These are phyloP conservation scores for Calycina herbarum DNA, from an alignment of 2,329 filamentous ascomycete species.

Conservation along the genomic window DNA sequence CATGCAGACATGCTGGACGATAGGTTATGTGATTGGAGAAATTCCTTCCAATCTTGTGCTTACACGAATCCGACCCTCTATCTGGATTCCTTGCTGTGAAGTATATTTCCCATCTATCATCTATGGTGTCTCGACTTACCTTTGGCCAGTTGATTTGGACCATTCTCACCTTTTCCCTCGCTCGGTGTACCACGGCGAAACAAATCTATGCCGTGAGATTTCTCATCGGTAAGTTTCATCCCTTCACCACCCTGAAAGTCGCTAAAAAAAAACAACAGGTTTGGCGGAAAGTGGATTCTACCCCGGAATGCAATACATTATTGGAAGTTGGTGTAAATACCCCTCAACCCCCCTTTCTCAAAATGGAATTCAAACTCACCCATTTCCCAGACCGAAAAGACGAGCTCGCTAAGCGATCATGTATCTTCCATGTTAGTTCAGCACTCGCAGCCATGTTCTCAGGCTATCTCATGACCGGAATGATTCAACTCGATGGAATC, in stretches of 20 bases:
- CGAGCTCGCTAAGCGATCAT: background rate
- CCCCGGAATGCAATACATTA: background rate
- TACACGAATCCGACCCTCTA: background rate
- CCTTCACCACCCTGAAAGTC: background rate
- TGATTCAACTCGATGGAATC: background rate
- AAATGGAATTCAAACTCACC: background rate
- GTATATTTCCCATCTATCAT: background rate
- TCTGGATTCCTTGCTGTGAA: background rate
- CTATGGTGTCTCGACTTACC: background rate
- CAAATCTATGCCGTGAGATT: background rate
- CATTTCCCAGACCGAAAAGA: background rate
- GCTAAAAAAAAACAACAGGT: background rate
- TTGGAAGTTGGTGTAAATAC: background rate
- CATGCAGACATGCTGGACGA: background rate
- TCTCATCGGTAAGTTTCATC: background rate
- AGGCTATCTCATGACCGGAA: background rate
- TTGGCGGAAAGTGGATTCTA: constrained; percentile 3
- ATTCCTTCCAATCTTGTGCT: background rate
- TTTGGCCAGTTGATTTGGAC: background rate
- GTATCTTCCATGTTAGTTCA: background rate
- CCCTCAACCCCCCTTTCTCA: background rate
- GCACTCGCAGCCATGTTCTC: background rate
- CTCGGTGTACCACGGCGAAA: background rate
- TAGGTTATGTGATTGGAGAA: background rate
- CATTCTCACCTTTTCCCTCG: background rate